Evolutionary conservation across 768 basidiomycete genomes (phyloP).

Genomic region (Agrocybe praecox): DNA sequence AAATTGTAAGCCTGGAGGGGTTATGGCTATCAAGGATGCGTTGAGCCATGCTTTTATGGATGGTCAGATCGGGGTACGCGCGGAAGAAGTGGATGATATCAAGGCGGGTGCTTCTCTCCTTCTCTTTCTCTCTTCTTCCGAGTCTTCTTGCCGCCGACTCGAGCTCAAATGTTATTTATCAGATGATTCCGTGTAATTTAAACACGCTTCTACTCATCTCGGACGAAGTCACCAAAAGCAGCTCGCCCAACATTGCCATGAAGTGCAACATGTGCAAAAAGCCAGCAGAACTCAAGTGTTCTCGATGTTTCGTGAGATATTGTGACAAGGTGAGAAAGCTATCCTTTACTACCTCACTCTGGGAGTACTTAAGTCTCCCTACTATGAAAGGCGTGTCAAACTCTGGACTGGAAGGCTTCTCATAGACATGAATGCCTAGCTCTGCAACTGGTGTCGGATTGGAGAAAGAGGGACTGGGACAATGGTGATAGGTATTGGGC

Average conservation of each 20-base stretch:
- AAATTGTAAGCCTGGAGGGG: conserved; percentile 18
- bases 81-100: conserved; percentile 24
- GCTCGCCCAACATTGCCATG: neutral
- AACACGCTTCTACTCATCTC: conserved; percentile 18
- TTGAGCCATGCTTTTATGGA: conserved; percentile 24
- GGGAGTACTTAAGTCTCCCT: too few relatives aligned
- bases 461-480: conserved; percentile 27
- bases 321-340: conserved; percentile 22
- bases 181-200: conserved; percentile 25
- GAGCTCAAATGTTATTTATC: neutral
- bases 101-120: conserved; percentile 18
- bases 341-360: too few relatives aligned
- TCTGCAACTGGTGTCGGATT: conserved; percentile 21
- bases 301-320: conserved; percentile 19
- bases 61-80: conserved; percentile 27
- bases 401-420: conserved; percentile 17
- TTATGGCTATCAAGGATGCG: conserved; percentile 32
- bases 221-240: conserved; percentile 8
- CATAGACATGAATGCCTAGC: conserved; percentile 28
- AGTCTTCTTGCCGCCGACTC: neutral
- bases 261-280: conserved; percentile 17
- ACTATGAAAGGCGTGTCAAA: conserved; percentile 21
- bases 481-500: conserved; percentile 16
- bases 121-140: too few relatives aligned
- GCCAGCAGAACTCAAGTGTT: conserved; percentile 11